These are phyloP conservation scores for Gliomastix tumulicola DNA, from an alignment of 2,329 filamentous ascomycete genomes.

Conservation along the genomic window DNA sequence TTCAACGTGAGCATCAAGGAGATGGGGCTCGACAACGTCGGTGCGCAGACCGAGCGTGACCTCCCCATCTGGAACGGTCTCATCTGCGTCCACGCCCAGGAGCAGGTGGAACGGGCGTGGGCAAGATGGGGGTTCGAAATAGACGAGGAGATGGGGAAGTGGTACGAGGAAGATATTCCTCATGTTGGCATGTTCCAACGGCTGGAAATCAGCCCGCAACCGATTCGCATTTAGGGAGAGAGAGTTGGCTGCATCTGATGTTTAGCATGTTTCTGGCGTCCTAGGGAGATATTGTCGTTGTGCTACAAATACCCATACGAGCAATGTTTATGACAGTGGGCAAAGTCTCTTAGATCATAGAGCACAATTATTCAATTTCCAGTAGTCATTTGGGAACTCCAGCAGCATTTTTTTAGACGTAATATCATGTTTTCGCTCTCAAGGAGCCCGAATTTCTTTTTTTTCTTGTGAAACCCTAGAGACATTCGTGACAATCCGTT, in stretches of 20 bases:
- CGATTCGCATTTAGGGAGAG: conserved; percentile 13
- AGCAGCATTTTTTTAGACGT: no score
- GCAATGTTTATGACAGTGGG: no score
- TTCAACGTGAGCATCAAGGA: conserved; percentile 43
- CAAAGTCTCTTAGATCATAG: no score
- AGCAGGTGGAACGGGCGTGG: conserved; percentile 58
- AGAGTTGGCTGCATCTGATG: no score
- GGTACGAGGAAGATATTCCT: conserved; percentile 77
- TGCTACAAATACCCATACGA: no score
- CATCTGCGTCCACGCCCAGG: conserved; percentile 74
- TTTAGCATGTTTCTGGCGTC: no score
- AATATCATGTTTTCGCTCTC: conserved; percentile 27
- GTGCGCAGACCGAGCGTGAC: conserved; percentile 25
- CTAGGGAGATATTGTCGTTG: no score
- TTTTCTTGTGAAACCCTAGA: conserved; percentile 36
- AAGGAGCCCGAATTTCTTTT: conserved; percentile 31
- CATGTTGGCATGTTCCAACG: conserved; percentile 77
- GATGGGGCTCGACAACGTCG: conserved; percentile 34
- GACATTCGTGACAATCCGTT: conserved; percentile 33
- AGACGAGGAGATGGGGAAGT: conserved; percentile 68
- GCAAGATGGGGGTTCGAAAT: conserved; percentile 63
- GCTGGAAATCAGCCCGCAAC: conserved; percentile 24
- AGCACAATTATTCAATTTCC: no score
- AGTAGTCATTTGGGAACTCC: no score
- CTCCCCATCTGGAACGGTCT: conserved; percentile 66